A percentile compares a stretch with the other conserved stretches of the same genome.
Evolutionary conservation across 73 alveolate species (phyloP).

Genomic region (Durusdinium trenchii): DNA sequence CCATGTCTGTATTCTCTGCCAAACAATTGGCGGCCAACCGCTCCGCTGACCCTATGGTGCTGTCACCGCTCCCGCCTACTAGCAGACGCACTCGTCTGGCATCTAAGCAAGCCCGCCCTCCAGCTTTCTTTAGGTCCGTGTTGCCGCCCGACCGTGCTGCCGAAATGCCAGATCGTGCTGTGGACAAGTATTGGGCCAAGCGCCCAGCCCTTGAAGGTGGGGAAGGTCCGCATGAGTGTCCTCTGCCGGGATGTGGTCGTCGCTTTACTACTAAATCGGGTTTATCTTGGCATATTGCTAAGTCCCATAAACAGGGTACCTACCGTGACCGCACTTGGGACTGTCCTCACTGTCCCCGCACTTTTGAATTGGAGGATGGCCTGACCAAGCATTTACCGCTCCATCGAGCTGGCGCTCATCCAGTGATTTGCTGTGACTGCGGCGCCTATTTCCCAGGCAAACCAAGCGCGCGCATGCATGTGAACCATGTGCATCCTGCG

Average conservation of each 20-base stretch:
- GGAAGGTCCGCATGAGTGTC: background rate
- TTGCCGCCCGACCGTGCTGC: background rate
- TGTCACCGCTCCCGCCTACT: background rate
- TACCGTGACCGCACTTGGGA: background rate
- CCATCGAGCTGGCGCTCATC: background rate
- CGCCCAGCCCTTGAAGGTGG: background rate
- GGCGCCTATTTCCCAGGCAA: background rate
- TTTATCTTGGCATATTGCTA: background rate
- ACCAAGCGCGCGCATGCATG: background rate
- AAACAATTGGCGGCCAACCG: background rate
- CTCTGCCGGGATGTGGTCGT: background rate
- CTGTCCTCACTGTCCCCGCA: background rate
- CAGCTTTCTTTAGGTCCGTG: background rate
- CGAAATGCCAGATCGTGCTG: background rate
- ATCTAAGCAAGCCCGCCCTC: background rate
- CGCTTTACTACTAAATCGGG: background rate
- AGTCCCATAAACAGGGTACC: background rate
- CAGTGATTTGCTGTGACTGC: background rate
- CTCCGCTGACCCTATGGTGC: background rate
- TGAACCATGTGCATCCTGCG: background rate
- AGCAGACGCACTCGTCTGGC: background rate
- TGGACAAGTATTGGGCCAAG: background rate
- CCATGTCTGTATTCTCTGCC: background rate
- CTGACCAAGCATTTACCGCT: background rate
- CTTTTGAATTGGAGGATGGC: background rate